Evolutionary conservation across 2,329 filamentous ascomycete species (phyloP).

Genomic region (Calonectria naviculata): DNA sequence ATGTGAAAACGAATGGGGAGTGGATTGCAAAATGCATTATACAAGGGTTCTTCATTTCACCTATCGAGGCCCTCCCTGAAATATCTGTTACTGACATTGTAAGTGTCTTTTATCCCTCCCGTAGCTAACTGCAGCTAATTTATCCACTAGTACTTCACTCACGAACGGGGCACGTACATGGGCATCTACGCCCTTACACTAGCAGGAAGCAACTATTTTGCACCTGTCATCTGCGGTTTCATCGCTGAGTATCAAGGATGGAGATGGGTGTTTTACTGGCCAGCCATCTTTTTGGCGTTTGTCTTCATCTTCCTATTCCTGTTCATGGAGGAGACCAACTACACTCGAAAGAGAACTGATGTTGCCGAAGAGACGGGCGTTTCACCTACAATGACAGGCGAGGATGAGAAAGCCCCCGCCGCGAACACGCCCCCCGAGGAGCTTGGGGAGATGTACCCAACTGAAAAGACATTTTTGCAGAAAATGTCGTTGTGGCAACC

Average conservation of each 20-base stretch:
- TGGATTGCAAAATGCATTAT: slow-evolving; percentile 59
- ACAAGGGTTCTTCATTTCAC: slow-evolving; percentile 55
- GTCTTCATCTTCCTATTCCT: slow-evolving; percentile 58
- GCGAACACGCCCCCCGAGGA: background rate
- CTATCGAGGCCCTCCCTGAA: slow-evolving; percentile 59
- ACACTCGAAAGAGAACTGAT: slow-evolving; percentile 47
- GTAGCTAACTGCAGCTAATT: background rate
- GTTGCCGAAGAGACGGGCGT: background rate
- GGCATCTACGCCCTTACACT: slow-evolving; percentile 54
- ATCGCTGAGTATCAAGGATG: slow-evolving; percentile 55
- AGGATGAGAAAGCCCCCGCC: slow-evolving; percentile 17
- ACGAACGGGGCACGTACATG: slow-evolving; percentile 56
- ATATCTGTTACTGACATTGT: slow-evolving; percentile 55
- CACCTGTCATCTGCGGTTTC: slow-evolving; percentile 57
- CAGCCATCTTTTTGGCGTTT: slow-evolving; percentile 50
- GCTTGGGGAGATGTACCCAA: slow-evolving; percentile 16
- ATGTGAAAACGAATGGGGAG: slow-evolving; percentile 50
- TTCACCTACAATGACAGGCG: background rate
- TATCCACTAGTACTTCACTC: slow-evolving; percentile 45
- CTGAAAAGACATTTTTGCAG: slow-evolving; percentile 51
- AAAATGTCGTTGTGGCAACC: slow-evolving; percentile 56
- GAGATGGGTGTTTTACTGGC: slow-evolving; percentile 57
- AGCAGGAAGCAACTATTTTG: slow-evolving; percentile 55
- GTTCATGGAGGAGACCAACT: slow-evolving; percentile 70
- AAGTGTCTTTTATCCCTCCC: background rate